These are phyloP conservation scores for Fusarium odoratissimum DNA, from an alignment of 2,329 filamentous ascomycete genomes.

Conservation along the genomic window DNA sequence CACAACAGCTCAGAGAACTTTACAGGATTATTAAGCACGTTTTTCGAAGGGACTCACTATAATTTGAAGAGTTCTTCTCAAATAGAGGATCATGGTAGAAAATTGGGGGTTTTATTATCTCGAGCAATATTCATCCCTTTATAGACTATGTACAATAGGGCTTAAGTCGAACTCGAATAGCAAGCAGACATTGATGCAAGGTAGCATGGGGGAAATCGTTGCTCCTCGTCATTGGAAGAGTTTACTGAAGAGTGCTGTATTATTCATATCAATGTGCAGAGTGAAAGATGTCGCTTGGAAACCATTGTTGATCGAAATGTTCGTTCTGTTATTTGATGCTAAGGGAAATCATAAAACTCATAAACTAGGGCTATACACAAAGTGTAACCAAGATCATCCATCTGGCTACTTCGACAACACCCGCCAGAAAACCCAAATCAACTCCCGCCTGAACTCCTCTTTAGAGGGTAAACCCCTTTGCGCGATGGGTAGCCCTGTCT, in stretches of 20 bases:
- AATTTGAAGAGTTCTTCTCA: too few species aligned
- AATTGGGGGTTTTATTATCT: not conserved
- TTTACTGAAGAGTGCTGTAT: not conserved
- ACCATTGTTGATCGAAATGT: constrained; percentile 28
- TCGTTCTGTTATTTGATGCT: constrained; percentile 42
- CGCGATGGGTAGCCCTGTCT: constrained; percentile 36
- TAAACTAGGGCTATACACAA: constrained; percentile 41
- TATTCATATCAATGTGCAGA: too few species aligned
- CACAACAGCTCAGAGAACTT: not conserved
- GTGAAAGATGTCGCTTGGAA: not conserved
- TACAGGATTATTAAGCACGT: not conserved
- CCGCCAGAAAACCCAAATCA: constrained; percentile 41
- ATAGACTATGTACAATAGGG: not conserved
- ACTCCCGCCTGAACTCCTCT: constrained; percentile 46
- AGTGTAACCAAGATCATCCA: constrained; percentile 36
- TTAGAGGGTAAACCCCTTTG: constrained; percentile 38
- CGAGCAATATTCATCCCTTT: not conserved
- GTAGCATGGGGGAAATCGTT: not conserved
- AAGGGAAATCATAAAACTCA: constrained; percentile 44
- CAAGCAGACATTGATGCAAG: not conserved
- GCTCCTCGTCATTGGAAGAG: not conserved
- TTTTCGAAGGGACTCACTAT: not conserved
- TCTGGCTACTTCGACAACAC: constrained; percentile 43
- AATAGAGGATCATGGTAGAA: not conserved
- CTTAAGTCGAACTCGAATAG: not conserved